phyloP scores from a whole-genome alignment of 768 basidiomycete genomes.

The Leccinum broughii region DNA sequence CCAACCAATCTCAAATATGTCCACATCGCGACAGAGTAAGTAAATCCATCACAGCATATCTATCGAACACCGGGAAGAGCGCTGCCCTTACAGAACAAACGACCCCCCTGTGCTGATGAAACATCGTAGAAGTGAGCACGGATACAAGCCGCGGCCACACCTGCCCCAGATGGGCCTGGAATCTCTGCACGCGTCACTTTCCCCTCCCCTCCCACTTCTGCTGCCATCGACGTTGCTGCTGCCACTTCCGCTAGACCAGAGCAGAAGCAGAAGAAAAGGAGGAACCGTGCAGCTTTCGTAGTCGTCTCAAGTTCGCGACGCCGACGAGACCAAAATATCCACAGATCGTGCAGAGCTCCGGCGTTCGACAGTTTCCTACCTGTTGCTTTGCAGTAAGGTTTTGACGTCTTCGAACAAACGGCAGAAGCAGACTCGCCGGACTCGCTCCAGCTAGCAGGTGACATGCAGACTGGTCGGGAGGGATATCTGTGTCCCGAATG shows the following conservation, averaged over 20 bases:
- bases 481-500: constrained; percentile 26
- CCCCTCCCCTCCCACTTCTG: no score
- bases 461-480: background rate
- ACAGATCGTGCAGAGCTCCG: no score
- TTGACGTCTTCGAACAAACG: no score
- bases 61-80: background rate
- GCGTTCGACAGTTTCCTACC: no score
- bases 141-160: constrained; percentile 10
- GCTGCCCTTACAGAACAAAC: constrained; percentile 13
- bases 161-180: accelerated
- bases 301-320: no score
- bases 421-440: no score
- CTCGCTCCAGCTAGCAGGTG: background rate
- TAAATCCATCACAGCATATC: background rate
- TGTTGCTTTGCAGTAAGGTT: no score
- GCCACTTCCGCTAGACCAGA: no score
- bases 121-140: constrained; percentile 8
- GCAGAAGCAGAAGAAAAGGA: no score
- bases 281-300: no score
- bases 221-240: no score
- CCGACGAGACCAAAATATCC: no score
- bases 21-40: constrained; percentile 15
- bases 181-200: background rate
- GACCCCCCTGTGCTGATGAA: constrained; percentile 5
- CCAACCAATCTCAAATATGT: background rate